phyloP scores from a whole-genome alignment of 176 grass and related monocot species.

The Saccharum officinarum region DNA sequence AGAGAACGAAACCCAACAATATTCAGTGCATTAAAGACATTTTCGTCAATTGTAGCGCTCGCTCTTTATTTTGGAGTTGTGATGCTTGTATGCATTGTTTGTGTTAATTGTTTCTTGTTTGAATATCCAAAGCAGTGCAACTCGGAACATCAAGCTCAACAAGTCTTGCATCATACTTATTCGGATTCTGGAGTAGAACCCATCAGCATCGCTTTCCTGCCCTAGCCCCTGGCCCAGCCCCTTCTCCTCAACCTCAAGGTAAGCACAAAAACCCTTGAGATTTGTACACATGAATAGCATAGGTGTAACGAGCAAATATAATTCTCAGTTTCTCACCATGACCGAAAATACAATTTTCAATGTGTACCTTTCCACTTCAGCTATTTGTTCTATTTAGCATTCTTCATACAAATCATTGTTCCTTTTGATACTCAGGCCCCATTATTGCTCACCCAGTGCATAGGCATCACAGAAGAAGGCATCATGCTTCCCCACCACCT shows the following conservation, averaged over 20 bases:
- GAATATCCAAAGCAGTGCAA: conserved; percentile 37
- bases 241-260: conserved; percentile 54
- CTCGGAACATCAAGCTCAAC: conserved; percentile 49
- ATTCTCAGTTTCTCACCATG: neutral
- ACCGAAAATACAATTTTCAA: neutral
- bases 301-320: neutral
- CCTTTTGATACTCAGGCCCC: conserved; percentile 33
- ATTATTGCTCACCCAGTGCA: conserved; percentile 25
- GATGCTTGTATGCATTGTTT: conserved; percentile 3
- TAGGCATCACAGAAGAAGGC: conserved; percentile 54
- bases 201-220: conserved; percentile 36
- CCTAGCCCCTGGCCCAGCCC: conserved; percentile 42
- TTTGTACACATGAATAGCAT: neutral
- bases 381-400: neutral
- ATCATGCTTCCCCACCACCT: conserved; percentile 38
- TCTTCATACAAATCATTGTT: neutral
- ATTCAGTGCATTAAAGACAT: neutral
- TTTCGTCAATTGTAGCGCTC: neutral
- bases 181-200: conserved; percentile 43
- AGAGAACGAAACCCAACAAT: neutral
- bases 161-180: conserved; percentile 33
- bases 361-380: neutral
- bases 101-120: neutral
- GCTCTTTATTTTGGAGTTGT: neutral
- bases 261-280: conserved; percentile 22